Evolutionary conservation across 768 basidiomycete species (phyloP).

Genomic region (Mycena kentingensis): DNA sequence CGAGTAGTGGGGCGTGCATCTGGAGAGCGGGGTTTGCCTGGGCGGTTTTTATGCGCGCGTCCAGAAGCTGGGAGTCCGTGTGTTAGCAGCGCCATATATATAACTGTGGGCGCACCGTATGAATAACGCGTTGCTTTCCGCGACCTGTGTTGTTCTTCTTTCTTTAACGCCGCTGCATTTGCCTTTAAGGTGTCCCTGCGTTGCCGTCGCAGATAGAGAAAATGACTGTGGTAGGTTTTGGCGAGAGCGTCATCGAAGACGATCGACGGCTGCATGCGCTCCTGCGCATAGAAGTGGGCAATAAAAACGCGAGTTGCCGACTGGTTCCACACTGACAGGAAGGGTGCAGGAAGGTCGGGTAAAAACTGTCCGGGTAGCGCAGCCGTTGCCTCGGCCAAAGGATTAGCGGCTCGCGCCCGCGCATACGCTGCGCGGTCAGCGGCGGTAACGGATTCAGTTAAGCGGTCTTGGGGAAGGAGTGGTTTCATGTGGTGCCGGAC

Average conservation of each 20-base stretch:
- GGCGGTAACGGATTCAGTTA: neutral
- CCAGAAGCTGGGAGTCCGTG: neutral
- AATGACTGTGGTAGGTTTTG: neutral
- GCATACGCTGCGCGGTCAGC: neutral
- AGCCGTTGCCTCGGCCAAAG: neutral
- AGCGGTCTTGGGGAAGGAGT: neutral
- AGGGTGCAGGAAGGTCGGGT: neutral
- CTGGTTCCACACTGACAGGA: neutral
- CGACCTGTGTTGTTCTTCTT: neutral
- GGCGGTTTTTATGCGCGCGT: neutral
- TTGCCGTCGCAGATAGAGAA: neutral
- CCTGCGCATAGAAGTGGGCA: neutral
- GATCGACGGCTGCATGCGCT: neutral
- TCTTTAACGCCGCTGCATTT: neutral
- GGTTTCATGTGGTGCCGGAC: neutral
- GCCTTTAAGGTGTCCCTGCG: neutral
- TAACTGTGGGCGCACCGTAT: neutral
- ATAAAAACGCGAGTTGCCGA: neutral
- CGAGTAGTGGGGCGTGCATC: neutral
- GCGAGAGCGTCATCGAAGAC: neutral
- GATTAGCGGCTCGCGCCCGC: neutral
- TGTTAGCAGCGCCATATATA: neutral
- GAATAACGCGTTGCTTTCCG: neutral
- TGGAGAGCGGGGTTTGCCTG: neutral
- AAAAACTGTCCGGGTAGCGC: no score